Percentiles rank a stretch among this genome's conserved stretches.
Conservation (phyloP, 352 stramenopile species). For the Thalassiosira ordinaria region DNA sequence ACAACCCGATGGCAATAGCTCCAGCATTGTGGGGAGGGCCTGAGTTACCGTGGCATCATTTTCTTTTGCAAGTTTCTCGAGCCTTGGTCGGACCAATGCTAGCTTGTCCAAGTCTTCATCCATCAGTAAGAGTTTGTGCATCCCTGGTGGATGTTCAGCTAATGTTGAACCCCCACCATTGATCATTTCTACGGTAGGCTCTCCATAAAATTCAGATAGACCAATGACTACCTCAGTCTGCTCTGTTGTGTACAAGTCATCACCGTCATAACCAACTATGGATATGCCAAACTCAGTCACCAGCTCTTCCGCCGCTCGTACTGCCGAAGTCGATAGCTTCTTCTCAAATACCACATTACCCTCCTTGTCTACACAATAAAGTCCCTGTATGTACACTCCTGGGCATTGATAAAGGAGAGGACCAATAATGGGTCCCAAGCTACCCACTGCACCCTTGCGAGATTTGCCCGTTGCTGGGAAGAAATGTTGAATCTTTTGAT, state of each 20-base stretch:
- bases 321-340: slow-evolving; percentile 56
- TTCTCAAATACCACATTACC: slow-evolving; percentile 83
- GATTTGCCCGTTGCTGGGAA: slow-evolving; percentile 86
- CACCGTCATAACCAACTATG: slow-evolving; percentile 81
- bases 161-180: slow-evolving; percentile 24
- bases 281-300: slow-evolving; percentile 57
- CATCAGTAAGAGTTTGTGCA: slow-evolving; percentile 82
- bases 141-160: slow-evolving; percentile 30
- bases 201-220: slow-evolving; percentile 73
- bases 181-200: slow-evolving; percentile 63
- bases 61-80: slow-evolving; percentile 65
- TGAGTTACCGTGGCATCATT: slow-evolving; percentile 70
- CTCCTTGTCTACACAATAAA: slow-evolving; percentile 77
- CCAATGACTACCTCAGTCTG: slow-evolving; percentile 53
- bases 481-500: slow-evolving; percentile 65
- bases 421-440: slow-evolving; percentile 68
- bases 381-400: slow-evolving; percentile 84
- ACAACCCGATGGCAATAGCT: slow-evolving; percentile 76
- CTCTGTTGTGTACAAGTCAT: slow-evolving; percentile 75
- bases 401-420: slow-evolving; percentile 59
- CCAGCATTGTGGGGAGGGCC: slow-evolving; percentile 84
- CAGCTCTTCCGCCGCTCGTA: slow-evolving; percentile 65
- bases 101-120: slow-evolving; percentile 67
- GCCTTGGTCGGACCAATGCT: slow-evolving; percentile 52
- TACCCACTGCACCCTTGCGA: slow-evolving; percentile 67